Base-by-base conservation (phyloP, 2,329 filamentous ascomycete genomes). In the Alternaria ventricosa region DNA sequence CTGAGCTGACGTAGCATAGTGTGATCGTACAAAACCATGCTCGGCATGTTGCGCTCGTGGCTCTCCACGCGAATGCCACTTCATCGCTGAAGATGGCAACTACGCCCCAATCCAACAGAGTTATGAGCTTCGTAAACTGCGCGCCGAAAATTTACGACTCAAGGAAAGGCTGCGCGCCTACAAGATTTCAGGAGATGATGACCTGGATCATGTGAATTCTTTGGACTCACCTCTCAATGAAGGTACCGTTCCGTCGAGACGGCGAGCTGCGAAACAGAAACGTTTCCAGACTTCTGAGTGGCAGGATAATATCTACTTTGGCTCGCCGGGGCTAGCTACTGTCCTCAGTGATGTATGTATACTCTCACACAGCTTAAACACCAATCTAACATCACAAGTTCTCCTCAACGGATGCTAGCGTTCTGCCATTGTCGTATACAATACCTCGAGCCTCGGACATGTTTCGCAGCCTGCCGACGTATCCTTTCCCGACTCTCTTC, bases 11-110 rank as follows among this genome's bases (percentile, higher is more conserved):
- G 10, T 12, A 47, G 13, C 45, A 18, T 33, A 84, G 82, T 85
- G 83, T 66, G 83, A 84, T 75, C 81, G 83, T 56, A 84, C 81
- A 44, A 83, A 83, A 67, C 83, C 83, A 49, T 85, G 83, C 71
- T 82, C 81, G 22, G 82, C 83, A 45, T 85, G 83, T 65, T 84
- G 83, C 68, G 82, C 82, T 50, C 78, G 83, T 59, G 83, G 83
- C 12, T 77, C 79, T 46, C 82, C 83, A 4, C 83, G 81, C 62
- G 81, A 84, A 57, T 85, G 83, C 64, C 78, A 83, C 49, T 85
- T 84, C 63, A 73, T 83, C 9, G 80, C 80, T 7, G 83, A 84
- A 63, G 82, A 81, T 25, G 80, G 80, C 41, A 81, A 84, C 55
- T 84, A 83, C 70, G 78, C 77, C 55, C 81, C 83, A 5, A 84